Conservation (phyloP, 495 filamentous ascomycete species). For the Entonaema liquescens region DNA sequence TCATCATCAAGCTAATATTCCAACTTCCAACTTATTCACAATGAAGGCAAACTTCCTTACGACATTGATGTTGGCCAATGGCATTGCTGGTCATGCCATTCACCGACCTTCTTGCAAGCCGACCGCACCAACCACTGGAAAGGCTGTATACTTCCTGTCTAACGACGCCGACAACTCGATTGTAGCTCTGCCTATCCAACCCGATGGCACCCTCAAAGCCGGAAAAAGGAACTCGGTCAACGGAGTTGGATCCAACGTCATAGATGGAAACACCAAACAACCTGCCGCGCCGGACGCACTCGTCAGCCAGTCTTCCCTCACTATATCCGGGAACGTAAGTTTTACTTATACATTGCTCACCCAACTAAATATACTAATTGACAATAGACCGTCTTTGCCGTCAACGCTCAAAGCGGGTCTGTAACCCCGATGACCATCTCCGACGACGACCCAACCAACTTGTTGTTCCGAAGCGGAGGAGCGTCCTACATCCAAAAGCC, state of each 20-base stretch:
- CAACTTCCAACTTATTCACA: background rate
- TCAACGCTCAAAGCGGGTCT: conserved; percentile 69
- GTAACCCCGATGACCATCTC: conserved; percentile 63
- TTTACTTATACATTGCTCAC: background rate
- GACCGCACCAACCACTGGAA: conserved; percentile 38
- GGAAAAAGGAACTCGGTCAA: conserved; percentile 50
- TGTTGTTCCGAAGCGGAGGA: conserved; percentile 54
- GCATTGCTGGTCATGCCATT: conserved; percentile 29
- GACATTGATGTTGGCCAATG: conserved; percentile 20
- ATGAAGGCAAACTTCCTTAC: conserved; percentile 30
- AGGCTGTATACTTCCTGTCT: conserved; percentile 62
- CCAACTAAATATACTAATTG: conserved; percentile 6
- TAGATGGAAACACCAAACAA: conserved; percentile 44
- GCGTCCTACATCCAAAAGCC: conserved; percentile 58
- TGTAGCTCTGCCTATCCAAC: conserved; percentile 55
- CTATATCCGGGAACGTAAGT: conserved; percentile 59
- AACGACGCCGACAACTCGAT: conserved; percentile 59
- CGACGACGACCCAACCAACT: conserved; percentile 52
- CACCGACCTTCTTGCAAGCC: conserved; percentile 1
- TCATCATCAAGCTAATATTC: background rate
- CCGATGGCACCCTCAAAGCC: conserved; percentile 54
- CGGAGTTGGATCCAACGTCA: conserved; percentile 49
- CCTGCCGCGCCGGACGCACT: conserved; percentile 62
- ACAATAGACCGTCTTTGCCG: conserved; percentile 60
- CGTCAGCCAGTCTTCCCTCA: conserved; percentile 59